Percentiles rank a stretch among this genome's conserved stretches.
phyloP scores from a whole-genome alignment of 345 rosid species.

The Camelina sativa region DNA sequence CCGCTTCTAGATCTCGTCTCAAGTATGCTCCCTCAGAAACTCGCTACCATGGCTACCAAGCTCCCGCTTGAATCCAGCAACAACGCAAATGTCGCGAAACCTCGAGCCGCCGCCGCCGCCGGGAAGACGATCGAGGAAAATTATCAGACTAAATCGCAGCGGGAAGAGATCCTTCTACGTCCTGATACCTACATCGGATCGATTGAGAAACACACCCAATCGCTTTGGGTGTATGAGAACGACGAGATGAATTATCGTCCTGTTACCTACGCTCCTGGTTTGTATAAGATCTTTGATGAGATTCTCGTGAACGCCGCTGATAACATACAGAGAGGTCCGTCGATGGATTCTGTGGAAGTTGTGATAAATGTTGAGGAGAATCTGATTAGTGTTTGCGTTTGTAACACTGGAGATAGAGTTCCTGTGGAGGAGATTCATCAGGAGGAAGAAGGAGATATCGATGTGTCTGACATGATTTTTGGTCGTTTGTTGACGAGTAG shows the following conservation, averaged over 20 bases:
- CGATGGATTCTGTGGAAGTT: conserved; percentile 78
- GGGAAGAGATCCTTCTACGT: conserved; percentile 94
- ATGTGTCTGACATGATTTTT: conserved; percentile 93
- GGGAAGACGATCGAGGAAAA: conserved; percentile 83
- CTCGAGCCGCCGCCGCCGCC: conserved; percentile 31
- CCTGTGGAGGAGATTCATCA: conserved; percentile 87
- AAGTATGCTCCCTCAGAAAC: conserved; percentile 43
- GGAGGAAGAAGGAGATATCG: conserved; percentile 78
- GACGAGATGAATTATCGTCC: conserved; percentile 72
- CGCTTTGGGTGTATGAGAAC: conserved; percentile 82
- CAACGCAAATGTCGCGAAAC: conserved; percentile 53
- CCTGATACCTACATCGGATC: conserved; percentile 98
- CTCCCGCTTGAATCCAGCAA: conserved; percentile 71
- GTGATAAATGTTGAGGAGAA: conserved; percentile 76
- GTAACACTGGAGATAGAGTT: conserved; percentile 88
- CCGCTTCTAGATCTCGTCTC: neutral
- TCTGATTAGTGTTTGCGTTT: conserved; percentile 60
- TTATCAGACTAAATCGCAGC: conserved; percentile 97
- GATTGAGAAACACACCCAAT: conserved; percentile 86
- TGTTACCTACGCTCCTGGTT: conserved; percentile 85
- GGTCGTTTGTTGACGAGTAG: conserved; percentile 94
- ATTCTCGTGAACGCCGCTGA: conserved; percentile 96
- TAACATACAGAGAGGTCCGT: conserved; percentile 86
- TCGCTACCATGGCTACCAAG: conserved; percentile 42
- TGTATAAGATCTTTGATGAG: conserved; percentile 97